Percentiles rank a stretch among this genome's conserved stretches.
Conservation (phyloP, 768 basidiomycete genomes). For the Omphalotus guepiniiformis region DNA sequence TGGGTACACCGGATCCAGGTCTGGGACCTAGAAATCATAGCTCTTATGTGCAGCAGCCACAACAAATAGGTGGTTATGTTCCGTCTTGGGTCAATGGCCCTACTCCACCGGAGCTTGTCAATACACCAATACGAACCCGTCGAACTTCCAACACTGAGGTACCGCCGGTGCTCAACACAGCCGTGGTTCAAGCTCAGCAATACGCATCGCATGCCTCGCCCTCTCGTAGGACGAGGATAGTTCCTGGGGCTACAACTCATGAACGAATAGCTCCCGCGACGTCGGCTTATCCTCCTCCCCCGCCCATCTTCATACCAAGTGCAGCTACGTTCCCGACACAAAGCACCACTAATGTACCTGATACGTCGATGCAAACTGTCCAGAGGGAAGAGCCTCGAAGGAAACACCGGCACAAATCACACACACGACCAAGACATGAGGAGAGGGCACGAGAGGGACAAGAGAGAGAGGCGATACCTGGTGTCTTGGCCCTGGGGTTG, state of each 20-base stretch:
- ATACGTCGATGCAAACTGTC: no score
- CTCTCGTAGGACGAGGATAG: slow-evolving; percentile 4
- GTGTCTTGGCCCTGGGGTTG: slow-evolving; percentile 4
- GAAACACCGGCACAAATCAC: slow-evolving; percentile 3
- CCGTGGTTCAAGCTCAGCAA: slow-evolving; percentile 4
- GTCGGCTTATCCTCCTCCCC: no score
- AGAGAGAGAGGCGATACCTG: slow-evolving; percentile 2
- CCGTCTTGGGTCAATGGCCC: no score
- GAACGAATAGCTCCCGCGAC: background rate
- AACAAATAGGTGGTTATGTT: no score
- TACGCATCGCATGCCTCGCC: slow-evolving; percentile 1
- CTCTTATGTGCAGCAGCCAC: no score
- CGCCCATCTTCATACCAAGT: no score
- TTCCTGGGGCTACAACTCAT: background rate
- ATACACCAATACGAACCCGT: background rate
- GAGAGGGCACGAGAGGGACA: background rate
- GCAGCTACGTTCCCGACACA: no score
- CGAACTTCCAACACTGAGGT: background rate
- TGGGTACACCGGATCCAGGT: no score
- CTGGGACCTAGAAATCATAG: no score
- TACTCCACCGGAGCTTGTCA: no score
- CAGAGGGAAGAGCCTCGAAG: background rate
- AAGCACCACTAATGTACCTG: no score
- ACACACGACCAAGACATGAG: background rate
- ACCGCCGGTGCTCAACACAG: slow-evolving; percentile 1